Percentiles rank a stretch among this genome's conserved stretches.
phyloP scores from a whole-genome alignment of 768 basidiomycete species.

The Tricholoma terreum region DNA sequence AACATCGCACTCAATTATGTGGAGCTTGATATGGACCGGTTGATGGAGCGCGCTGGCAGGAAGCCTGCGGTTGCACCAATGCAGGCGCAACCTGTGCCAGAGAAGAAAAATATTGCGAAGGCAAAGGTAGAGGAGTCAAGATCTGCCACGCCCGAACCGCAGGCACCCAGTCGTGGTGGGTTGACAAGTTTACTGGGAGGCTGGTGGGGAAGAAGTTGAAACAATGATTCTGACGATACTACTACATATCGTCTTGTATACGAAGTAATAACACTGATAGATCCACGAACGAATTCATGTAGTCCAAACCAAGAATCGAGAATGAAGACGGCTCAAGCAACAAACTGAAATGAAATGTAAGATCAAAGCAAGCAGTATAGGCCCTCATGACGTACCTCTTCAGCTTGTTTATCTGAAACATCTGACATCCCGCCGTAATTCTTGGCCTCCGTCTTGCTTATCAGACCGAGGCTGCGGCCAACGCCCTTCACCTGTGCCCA shows the following conservation, averaged over 20 bases:
- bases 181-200: conserved; percentile 70
- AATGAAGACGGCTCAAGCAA: conserved; percentile 1
- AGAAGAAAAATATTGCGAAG: conserved; percentile 49
- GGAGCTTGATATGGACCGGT: conserved; percentile 75
- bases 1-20: conserved; percentile 94
- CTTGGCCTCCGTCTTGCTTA: conserved; percentile 60
- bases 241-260: background rate
- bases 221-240: background rate
- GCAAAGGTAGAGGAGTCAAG: conserved; percentile 56
- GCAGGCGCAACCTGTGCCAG: conserved; percentile 24
- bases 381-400: conserved; percentile 40
- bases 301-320: background rate
- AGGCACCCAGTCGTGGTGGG: conserved; percentile 46
- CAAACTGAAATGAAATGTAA: background rate
- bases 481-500: conserved; percentile 55
- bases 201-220: conserved; percentile 68
- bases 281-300: background rate
- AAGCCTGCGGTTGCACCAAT: conserved; percentile 21
- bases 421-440: conserved; percentile 54
- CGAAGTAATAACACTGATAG: background rate
- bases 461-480: conserved; percentile 58
- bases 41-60: conserved; percentile 72
- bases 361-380: background rate
- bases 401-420: conserved; percentile 52
- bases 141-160: conserved; percentile 49